A percentile compares a stretch with the other conserved stretches of the same genome.
Evolutionary conservation across 2,329 filamentous ascomycete species (phyloP).

Genomic region (Talaromyces sp.): DNA sequence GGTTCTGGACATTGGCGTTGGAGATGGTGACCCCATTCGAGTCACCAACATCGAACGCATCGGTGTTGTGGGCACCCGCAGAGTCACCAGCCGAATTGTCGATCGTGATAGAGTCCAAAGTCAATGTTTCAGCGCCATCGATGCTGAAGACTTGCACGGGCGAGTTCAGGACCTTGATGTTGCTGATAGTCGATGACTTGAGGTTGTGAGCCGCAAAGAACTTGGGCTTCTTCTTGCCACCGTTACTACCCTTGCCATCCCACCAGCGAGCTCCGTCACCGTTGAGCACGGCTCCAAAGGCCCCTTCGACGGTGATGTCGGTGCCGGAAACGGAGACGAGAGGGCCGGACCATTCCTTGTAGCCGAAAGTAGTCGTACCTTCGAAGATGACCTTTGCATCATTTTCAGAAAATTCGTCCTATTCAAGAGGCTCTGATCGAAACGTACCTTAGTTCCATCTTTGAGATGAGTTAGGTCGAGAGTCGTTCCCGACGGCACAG

Average conservation of each 20-base stretch:
- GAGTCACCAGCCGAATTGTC: conserved; percentile 53
- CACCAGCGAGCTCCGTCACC: conserved; percentile 56
- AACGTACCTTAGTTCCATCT: conserved; percentile 15
- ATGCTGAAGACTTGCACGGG: conserved; percentile 35
- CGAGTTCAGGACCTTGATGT: conserved; percentile 30
- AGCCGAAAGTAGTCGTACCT: conserved; percentile 63
- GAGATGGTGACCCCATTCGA: conserved; percentile 49
- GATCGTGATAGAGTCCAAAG: conserved; percentile 49
- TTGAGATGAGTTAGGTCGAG: conserved; percentile 25
- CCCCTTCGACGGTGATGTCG: conserved; percentile 51
- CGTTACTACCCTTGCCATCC: conserved; percentile 57
- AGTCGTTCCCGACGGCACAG: conserved; percentile 31
- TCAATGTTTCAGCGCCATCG: conserved; percentile 45
- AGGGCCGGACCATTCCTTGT: conserved; percentile 61
- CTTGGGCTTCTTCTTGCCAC: conserved; percentile 60
- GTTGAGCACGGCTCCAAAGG: conserved; percentile 50
- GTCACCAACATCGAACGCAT: conserved; percentile 54
- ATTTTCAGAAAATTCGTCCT: background rate
- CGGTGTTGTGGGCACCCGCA: conserved; percentile 50
- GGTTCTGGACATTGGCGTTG: conserved; percentile 53
- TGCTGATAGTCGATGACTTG: conserved; percentile 26
- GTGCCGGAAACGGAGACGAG: conserved; percentile 58
- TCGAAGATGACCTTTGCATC: conserved; percentile 52
- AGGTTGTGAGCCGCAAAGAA: conserved; percentile 50
- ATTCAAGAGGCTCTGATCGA: background rate